A percentile compares a stretch with the other conserved stretches of the same genome.
Evolutionary conservation across 2,329 filamentous ascomycete genomes (phyloP).

Genomic region (Fusarium xyrophilum): DNA sequence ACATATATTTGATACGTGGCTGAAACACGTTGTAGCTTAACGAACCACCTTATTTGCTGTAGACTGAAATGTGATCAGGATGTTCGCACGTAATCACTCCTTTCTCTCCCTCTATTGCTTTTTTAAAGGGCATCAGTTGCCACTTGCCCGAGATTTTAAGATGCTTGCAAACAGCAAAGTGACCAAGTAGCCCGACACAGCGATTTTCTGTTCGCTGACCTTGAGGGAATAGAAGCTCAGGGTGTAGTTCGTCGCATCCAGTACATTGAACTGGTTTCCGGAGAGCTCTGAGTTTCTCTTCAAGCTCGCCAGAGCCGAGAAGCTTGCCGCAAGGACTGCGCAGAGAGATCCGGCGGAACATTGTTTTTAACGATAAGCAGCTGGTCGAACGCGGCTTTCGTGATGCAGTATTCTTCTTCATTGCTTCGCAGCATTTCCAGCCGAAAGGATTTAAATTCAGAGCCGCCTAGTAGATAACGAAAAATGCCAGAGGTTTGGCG

Average conservation of each 20-base stretch:
- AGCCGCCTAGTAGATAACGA: neutral
- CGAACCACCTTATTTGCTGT: fast-evolving
- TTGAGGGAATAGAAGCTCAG: neutral
- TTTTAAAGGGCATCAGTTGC: fast-evolving
- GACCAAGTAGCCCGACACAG: neutral
- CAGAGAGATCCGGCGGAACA: neutral
- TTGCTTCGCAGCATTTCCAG: neutral
- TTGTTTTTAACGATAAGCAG: neutral
- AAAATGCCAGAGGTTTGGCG: neutral
- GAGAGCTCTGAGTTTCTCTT: neutral
- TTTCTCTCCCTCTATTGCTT: fast-evolving
- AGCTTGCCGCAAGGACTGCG: neutral
- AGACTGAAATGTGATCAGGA: neutral
- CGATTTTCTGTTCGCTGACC: neutral
- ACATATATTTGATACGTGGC: fast-evolving
- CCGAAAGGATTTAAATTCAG: neutral
- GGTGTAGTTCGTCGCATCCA: neutral
- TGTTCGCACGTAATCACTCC: neutral
- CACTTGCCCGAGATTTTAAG: neutral
- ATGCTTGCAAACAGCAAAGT: neutral
- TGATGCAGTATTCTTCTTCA: neutral
- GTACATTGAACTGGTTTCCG: neutral
- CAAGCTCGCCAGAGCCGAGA: neutral
- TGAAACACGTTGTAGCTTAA: fast-evolving
- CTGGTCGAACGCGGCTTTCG: neutral